Percentiles rank a stretch among this genome's conserved stretches.
Evolutionary conservation across 352 stramenopile genomes (phyloP).

Genomic region (Heterotrichella gracilis): DNA sequence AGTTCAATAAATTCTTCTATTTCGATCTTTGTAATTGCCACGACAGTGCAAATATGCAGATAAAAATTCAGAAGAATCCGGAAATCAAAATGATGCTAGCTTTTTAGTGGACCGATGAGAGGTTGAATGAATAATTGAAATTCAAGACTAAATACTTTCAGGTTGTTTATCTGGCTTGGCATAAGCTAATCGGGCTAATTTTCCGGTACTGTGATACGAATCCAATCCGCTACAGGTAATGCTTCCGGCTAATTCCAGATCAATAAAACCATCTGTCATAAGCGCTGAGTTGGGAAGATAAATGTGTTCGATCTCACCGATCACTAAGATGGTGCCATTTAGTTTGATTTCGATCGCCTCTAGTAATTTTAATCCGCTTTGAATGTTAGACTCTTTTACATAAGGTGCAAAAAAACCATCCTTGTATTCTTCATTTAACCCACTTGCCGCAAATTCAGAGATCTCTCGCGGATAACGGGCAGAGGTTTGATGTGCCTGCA

Average conservation of each 20-base stretch:
- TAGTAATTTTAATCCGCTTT: background rate
- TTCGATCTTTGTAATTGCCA: no score
- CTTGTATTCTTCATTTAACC: background rate
- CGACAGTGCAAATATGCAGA: no score
- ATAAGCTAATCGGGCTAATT: background rate
- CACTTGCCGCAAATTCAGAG: background rate
- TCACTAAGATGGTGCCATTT: background rate
- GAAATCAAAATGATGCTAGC: no score
- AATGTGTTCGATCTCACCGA: background rate
- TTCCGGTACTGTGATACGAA: background rate
- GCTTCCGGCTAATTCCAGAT: background rate
- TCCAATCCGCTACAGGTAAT: background rate
- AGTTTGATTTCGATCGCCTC: background rate
- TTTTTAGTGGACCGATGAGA: no score
- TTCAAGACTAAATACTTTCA: no score
- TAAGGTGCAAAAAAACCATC: background rate
- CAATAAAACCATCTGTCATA: background rate
- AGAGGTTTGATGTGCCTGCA: background rate
- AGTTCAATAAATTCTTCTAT: no score
- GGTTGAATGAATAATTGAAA: no score
- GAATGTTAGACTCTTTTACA: background rate
- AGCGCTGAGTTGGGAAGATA: background rate
- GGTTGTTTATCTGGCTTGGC: background rate
- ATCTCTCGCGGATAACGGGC: background rate
- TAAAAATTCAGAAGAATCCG: no score